A percentile compares a stretch with the other conserved stretches of the same genome.
Evolutionary conservation across 148 eudicot genomes (phyloP).

Genomic region (Arbutus unedo): DNA sequence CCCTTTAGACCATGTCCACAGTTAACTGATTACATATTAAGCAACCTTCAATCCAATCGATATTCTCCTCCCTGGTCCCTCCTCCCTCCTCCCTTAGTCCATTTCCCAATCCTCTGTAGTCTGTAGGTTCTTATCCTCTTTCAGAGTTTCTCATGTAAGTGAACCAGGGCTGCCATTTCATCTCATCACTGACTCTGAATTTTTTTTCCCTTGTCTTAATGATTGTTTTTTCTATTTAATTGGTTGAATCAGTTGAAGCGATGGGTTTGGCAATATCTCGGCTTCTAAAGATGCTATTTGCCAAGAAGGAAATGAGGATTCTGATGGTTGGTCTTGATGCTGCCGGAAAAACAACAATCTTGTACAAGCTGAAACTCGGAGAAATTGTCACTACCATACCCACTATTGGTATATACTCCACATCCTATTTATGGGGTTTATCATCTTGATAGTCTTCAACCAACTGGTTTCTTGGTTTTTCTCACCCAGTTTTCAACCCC

Average conservation of each 20-base stretch:
- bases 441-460: not conserved
- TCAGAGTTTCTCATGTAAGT: not conserved
- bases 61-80: not conserved
- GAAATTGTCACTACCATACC: constrained; percentile 83
- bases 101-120: not conserved
- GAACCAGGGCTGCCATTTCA: not conserved
- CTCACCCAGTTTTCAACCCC: not conserved
- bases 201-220: not conserved
- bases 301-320: constrained; percentile 81
- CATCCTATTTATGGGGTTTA: not conserved
- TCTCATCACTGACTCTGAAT: not conserved
- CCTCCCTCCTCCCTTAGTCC: not conserved
- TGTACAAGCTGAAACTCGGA: constrained; percentile 81
- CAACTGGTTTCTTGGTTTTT: not conserved
- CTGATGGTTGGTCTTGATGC: constrained; percentile 92
- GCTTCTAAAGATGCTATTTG: constrained; percentile 50
- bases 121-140: not conserved
- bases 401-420: constrained; percentile 54
- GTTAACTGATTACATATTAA: not conserved
- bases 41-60: not conserved
- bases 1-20: constrained; percentile 2
- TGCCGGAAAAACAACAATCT: constrained; percentile 80
- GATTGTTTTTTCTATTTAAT: not conserved
- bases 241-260: constrained; percentile 17
- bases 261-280: constrained; percentile 74